Percentiles rank a stretch among this genome's conserved stretches.
These are phyloP conservation scores for Cytospora schulzeri DNA, from an alignment of 2,329 filamentous ascomycete species.

Conservation along the genomic window DNA sequence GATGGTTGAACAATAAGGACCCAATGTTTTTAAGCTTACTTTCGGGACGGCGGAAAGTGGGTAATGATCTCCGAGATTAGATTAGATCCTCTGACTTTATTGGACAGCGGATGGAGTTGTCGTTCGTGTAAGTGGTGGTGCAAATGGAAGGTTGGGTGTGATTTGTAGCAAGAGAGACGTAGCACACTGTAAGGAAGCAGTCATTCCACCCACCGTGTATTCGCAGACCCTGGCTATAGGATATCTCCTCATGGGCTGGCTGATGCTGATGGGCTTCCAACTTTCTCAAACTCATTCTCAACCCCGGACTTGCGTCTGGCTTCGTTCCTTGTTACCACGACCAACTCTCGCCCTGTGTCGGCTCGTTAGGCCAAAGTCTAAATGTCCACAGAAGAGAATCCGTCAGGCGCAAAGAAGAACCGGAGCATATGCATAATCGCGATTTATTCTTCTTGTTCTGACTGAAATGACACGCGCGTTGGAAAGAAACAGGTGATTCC, in stretches of 20 bases:
- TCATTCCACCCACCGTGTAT: background rate
- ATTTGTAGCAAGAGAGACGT: background rate
- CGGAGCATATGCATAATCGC: background rate
- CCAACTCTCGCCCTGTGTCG: no score
- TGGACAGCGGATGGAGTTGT: background rate
- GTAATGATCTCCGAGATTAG: slow-evolving; percentile 19
- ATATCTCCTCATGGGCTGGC: background rate
- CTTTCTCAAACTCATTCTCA: no score
- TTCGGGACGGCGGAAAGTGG: slow-evolving; percentile 11
- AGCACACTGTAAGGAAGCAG: background rate
- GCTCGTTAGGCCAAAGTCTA: no score
- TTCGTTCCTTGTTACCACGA: background rate
- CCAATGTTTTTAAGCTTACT: slow-evolving; percentile 8
- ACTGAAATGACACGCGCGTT: background rate
- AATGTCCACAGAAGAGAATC: background rate
- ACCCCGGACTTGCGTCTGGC: background rate
- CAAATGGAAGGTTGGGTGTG: slow-evolving; percentile 2
- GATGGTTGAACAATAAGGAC: background rate
- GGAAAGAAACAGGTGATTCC: background rate
- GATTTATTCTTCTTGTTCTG: background rate
- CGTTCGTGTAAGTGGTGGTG: slow-evolving; percentile 13
- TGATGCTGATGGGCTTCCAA: background rate
- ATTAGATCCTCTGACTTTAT: slow-evolving; percentile 27
- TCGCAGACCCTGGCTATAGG: background rate
- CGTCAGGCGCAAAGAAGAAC: background rate